Evolutionary conservation across 2,329 filamentous ascomycete genomes (phyloP).

Genomic region (Ophiostoma perfectum): DNA sequence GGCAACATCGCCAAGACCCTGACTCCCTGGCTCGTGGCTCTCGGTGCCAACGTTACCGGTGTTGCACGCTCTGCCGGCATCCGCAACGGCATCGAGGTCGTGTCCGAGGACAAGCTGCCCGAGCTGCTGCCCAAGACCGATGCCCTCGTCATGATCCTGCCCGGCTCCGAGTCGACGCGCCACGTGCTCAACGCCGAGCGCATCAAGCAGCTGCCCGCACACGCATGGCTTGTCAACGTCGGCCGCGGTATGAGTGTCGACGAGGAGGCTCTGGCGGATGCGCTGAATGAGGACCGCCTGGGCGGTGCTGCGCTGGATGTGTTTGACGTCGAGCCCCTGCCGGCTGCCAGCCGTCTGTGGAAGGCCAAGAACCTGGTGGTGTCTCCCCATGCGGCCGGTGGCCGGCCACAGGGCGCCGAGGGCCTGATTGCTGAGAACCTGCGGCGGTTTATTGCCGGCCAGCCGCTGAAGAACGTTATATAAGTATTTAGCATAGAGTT

Average conservation of each 20-base stretch:
- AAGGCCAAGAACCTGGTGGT: constrained; percentile 28
- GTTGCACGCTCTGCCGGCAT: constrained; percentile 54
- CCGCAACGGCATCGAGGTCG: constrained; percentile 44
- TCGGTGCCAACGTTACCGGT: constrained; percentile 55
- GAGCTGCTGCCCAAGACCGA: constrained; percentile 41
- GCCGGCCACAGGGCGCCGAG: constrained; percentile 56
- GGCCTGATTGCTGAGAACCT: constrained; percentile 56
- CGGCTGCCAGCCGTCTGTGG: constrained; percentile 33
- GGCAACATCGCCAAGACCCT: constrained; percentile 46
- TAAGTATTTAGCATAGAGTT: constrained; percentile 3
- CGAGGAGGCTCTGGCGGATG: constrained; percentile 45
- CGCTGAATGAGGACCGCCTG: constrained; percentile 40
- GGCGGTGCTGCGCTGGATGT: constrained; percentile 49
- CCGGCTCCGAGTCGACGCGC: constrained; percentile 38
- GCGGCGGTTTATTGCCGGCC: constrained; percentile 53
- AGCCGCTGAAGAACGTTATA: constrained; percentile 50
- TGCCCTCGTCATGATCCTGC: constrained; percentile 46
- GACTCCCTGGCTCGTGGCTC: constrained; percentile 36
- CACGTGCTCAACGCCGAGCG: constrained; percentile 39
- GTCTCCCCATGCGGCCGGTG: constrained; percentile 44
- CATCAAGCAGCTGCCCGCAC: constrained; percentile 37
- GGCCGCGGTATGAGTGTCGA: constrained; percentile 46
- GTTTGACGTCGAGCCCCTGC: constrained; percentile 42
- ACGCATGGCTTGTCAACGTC: constrained; percentile 42
- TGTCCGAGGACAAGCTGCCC: constrained; percentile 37